Conservation (phyloP, 352 stramenopile species). For the Elongisporangium undulatum region DNA sequence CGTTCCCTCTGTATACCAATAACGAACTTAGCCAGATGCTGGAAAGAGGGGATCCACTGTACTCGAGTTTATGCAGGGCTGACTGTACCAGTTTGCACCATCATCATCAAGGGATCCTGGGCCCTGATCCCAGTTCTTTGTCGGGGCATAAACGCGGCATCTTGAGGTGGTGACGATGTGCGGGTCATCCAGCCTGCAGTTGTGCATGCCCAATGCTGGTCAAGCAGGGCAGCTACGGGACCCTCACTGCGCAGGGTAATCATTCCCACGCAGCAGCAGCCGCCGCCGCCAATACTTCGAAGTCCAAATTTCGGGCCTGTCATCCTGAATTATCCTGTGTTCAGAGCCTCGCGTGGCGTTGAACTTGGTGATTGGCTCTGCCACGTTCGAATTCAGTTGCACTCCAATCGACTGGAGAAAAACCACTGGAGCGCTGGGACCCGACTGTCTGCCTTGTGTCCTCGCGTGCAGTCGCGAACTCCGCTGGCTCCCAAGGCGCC, state of each 20-base stretch:
- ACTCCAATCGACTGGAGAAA: not conserved
- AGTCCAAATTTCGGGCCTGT: not conserved
- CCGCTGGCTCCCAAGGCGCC: no score
- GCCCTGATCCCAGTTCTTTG: not conserved
- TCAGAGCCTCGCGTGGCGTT: not conserved
- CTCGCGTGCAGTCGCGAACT: not conserved
- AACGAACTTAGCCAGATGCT: not conserved
- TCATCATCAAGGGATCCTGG: not conserved
- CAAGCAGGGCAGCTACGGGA: not conserved
- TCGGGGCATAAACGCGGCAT: not conserved
- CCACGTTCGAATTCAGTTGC: not conserved
- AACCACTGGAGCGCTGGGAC: not conserved
- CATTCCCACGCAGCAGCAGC: no score
- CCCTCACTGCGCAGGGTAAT: no score
- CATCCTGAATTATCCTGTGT: not conserved
- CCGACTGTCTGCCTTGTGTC: not conserved
- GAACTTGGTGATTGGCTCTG: not conserved
- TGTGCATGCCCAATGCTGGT: not conserved
- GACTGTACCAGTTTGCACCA: not conserved
- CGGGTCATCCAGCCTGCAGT: not conserved
- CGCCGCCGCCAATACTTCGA: no score
- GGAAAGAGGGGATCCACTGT: not conserved
- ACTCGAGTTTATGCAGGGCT: not conserved
- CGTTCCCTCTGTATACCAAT: not conserved
- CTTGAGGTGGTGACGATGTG: not conserved